Percentiles rank a stretch among this genome's conserved stretches.
phyloP scores from a whole-genome alignment of 345 rosid genomes.

The Citrus mangshanensis region DNA sequence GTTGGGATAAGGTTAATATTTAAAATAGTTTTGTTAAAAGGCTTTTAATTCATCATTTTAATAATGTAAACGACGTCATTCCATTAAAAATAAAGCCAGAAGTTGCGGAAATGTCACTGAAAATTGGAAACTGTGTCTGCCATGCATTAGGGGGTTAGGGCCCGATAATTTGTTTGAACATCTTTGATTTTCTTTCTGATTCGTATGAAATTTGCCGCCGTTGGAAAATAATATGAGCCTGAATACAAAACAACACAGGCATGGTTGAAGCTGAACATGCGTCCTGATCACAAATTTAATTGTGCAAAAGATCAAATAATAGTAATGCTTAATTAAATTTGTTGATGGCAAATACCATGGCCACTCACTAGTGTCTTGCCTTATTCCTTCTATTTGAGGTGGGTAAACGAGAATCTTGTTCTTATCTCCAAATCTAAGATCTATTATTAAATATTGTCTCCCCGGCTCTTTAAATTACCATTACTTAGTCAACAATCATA shows the following conservation, averaged over 20 bases:
- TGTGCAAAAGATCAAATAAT: too few relatives aligned
- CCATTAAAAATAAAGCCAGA: slow-evolving; percentile 35
- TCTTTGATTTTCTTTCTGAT: background rate
- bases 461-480: background rate
- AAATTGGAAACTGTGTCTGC: slow-evolving; percentile 13
- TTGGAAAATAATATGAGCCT: background rate
- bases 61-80: slow-evolving; percentile 21
- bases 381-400: slow-evolving; percentile 17
- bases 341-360: background rate
- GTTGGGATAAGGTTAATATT: slow-evolving; percentile 4
- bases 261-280: too few relatives aligned
- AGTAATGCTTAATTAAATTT: too few relatives aligned
- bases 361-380: background rate
- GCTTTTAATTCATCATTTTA: background rate
- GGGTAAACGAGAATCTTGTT: slow-evolving; percentile 30
- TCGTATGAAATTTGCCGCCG: background rate
- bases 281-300: too few relatives aligned
- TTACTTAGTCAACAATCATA: slow-evolving; percentile 1
- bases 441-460: background rate
- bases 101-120: slow-evolving; percentile 29
- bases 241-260: background rate
- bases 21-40: background rate
- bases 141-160: background rate
- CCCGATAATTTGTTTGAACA: background rate
- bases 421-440: slow-evolving; percentile 17